Base-by-base conservation (phyloP, 2,329 filamentous ascomycete genomes). In the Aspergillus piperis region DNA sequence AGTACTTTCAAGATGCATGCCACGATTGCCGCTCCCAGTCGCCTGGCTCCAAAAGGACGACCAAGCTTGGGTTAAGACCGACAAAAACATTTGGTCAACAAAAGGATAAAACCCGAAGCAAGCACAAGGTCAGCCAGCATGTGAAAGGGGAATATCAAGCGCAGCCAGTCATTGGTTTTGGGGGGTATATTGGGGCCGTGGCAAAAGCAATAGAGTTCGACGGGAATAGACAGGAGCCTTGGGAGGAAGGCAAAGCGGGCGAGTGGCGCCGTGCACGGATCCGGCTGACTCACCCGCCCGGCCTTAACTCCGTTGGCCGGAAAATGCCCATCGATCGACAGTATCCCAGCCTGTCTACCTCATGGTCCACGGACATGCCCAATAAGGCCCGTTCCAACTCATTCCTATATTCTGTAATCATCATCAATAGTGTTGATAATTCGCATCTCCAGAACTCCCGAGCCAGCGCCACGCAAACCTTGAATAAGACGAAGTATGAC, bases 381-480 rank as follows among this genome's bases (percentile, higher is more conserved):
- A 50, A 50, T 50, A 27, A 50, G 15, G 25, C 27, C 25, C 25
- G 15, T 17, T 11, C 25, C 47, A 50, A 17, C 8, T 32, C 8
- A n/a, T 17, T n/a, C 5, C 25, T 15, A 41, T 8, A 53, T 8
- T 39, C 21, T 21, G 19, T 8, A 11, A 25, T 41, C 11, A 11
- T 39, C 36, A 10, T 39, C 25, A 41, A 53, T 38, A 27, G 13
- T 53, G 19, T 21, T 15, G 15, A 53, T 27, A 25, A 39, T 27
- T 23, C 27, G 21, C n/a, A 30, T 11, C 36, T 41, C 52, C 7
- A 27, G 15, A 8, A 54, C 39, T 41, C 30, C 48, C 38, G 48
- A 61, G 30, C 50, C 60, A 52, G 54, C 58, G 49, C 61, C 57
- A 60, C 50, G 50, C 57, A 60, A 57, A 44, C 41, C 30, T 48